Conservation (phyloP, 176 grass and related monocot species). For the Aegilops sharonensis region DNA sequence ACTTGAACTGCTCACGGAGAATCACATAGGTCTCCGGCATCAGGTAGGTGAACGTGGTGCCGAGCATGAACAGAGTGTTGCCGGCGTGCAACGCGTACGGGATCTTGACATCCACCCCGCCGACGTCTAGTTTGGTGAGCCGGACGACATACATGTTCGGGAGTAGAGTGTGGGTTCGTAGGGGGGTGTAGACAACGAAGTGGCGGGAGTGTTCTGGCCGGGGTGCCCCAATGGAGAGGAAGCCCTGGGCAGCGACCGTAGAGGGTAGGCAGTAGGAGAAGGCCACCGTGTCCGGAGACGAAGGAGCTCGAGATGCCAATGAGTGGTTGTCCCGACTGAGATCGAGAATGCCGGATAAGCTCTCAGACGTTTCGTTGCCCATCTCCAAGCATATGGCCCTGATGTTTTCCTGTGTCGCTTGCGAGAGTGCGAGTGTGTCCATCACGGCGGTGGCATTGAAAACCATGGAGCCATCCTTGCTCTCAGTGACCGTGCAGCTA, state of each 20-base stretch:
- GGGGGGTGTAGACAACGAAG: neutral
- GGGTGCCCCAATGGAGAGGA: slow-evolving; percentile 33
- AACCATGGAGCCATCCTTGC: neutral
- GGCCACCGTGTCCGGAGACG: neutral
- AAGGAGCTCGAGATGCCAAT: slow-evolving; percentile 16
- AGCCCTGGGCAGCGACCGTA: slow-evolving; percentile 22
- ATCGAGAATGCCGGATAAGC: slow-evolving; percentile 13
- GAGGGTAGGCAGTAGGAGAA: slow-evolving; percentile 77
- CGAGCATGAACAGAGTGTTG: neutral
- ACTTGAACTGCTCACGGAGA: neutral
- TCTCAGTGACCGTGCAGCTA: neutral
- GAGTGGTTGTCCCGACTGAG: slow-evolving; percentile 50
- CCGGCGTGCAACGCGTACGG: neutral
- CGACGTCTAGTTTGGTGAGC: neutral
- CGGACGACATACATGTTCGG: neutral
- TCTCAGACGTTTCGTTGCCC: neutral
- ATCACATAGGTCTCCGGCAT: neutral
- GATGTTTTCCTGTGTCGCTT: neutral
- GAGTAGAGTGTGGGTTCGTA: neutral
- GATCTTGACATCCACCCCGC: neutral
- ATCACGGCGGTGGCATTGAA: neutral
- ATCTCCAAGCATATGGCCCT: neutral
- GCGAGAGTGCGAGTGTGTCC: neutral
- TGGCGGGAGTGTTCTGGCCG: neutral
- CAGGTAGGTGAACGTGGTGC: neutral